These are phyloP conservation scores for Trypanosoma theileri DNA, from an alignment of 208 protist genomes.

Conservation along the genomic window DNA sequence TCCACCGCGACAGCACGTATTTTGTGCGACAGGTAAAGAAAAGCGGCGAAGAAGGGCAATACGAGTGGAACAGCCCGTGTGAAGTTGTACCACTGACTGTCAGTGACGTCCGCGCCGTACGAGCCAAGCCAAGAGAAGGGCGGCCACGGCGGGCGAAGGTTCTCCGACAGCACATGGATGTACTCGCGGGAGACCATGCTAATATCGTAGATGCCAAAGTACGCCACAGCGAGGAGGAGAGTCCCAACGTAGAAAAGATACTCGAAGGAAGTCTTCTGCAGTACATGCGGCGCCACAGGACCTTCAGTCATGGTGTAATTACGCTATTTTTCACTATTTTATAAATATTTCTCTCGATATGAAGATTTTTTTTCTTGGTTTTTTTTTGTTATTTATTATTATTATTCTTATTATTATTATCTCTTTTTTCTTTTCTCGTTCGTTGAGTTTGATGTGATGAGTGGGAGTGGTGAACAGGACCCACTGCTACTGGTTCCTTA, in stretches of 20 bases:
- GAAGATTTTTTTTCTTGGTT: too few relatives aligned
- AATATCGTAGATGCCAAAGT: constrained; percentile 39
- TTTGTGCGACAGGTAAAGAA: constrained; percentile 38
- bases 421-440: too few relatives aligned
- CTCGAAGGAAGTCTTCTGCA: constrained; percentile 34
- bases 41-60: constrained; percentile 39
- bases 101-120: constrained; percentile 55
- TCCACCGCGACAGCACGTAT: background rate
- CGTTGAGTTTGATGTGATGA: too few relatives aligned
- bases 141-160: constrained; percentile 39
- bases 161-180: constrained; percentile 32
- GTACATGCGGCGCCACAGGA: background rate
- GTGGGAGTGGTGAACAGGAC: too few relatives aligned
- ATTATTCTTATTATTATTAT: too few relatives aligned
- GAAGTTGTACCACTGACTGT: constrained; percentile 72
- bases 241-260: constrained; percentile 37
- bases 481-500: too few relatives aligned
- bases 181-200: constrained; percentile 29
- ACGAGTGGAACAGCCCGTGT: constrained; percentile 36
- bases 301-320: background rate
- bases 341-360: too few relatives aligned
- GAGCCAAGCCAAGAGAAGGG: constrained; percentile 55
- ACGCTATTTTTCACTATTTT: background rate
- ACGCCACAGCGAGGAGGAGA: constrained; percentile 25
- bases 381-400: too few relatives aligned